Percentiles rank a stretch among this genome's conserved stretches.
phyloP scores from a whole-genome alignment of 352 stramenopile species.

The Phytophthora melonis region DNA sequence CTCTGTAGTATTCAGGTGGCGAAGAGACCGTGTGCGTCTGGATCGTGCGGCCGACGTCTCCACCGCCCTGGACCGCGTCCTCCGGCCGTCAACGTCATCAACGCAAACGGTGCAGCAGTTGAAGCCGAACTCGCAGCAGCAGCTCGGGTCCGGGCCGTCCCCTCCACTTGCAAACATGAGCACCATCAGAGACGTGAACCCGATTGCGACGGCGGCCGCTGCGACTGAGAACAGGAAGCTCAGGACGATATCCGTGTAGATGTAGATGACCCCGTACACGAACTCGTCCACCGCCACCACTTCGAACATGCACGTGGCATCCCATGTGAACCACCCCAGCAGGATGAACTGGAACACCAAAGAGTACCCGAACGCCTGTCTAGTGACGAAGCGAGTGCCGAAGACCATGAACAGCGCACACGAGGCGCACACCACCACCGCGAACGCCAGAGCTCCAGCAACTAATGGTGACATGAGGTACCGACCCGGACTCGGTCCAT shows the following conservation, averaged over 20 bases:
- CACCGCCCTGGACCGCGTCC: no score
- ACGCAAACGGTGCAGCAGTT: constrained; percentile 20
- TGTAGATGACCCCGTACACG: constrained; percentile 58
- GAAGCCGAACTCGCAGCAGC: not conserved
- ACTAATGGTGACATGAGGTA: constrained; percentile 35
- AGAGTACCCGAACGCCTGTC: constrained; percentile 38
- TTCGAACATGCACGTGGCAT: constrained; percentile 51
- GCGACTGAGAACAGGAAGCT: constrained; percentile 40
- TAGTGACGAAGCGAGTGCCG: constrained; percentile 31
- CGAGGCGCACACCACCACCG: constrained; percentile 21
- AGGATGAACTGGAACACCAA: constrained; percentile 49
- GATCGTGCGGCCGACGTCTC: not conserved
- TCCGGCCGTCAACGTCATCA: not conserved
- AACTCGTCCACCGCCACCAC: constrained; percentile 56
- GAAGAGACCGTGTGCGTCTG: not conserved
- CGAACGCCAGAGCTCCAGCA: constrained; percentile 32
- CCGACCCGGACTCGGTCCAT: constrained; percentile 10
- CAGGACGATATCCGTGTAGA: constrained; percentile 62
- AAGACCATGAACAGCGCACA: constrained; percentile 35
- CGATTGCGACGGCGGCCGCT: constrained; percentile 19
- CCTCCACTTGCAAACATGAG: constrained; percentile 16
- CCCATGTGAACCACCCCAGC: constrained; percentile 47
- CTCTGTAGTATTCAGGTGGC: not conserved
- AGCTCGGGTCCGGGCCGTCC: constrained; percentile 1
- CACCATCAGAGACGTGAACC: constrained; percentile 29